These are phyloP conservation scores for Strobilomyces confusus DNA, from an alignment of 768 basidiomycete species.

Conservation along the genomic window DNA sequence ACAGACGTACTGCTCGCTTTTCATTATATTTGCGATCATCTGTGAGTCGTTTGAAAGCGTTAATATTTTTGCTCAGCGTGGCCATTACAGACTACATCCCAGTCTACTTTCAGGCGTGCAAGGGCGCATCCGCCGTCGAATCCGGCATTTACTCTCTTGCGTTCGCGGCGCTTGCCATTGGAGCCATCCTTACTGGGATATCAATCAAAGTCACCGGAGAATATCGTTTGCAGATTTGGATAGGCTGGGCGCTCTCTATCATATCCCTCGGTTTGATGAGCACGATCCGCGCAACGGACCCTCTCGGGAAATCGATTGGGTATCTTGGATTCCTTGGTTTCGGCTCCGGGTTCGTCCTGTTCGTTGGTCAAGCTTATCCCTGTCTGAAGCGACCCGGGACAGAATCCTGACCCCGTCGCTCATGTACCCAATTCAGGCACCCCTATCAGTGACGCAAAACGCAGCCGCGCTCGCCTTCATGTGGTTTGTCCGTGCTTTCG, in stretches of 20 bases:
- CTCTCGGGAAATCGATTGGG: neutral
- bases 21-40: neutral
- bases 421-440: slow-evolving; percentile 47
- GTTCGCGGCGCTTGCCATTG: neutral
- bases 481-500: slow-evolving; percentile 35
- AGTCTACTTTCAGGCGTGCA: neutral
- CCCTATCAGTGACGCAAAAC: slow-evolving; percentile 37
- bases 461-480: slow-evolving; percentile 45
- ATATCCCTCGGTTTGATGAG: neutral
- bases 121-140: neutral
- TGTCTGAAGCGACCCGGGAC: neutral
- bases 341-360: neutral
- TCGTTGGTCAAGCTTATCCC: neutral
- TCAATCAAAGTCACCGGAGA: neutral
- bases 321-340: neutral
- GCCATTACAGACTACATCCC: neutral
- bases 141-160: neutral
- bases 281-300: neutral
- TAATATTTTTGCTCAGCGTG: neutral
- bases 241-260: neutral
- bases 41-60: neutral
- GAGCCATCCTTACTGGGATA: neutral
- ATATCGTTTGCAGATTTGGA: neutral
- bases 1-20: neutral
- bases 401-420: neutral